phyloP scores from a whole-genome alignment of 371 early-diverging fungal species.

The Funneliformis caledonium region DNA sequence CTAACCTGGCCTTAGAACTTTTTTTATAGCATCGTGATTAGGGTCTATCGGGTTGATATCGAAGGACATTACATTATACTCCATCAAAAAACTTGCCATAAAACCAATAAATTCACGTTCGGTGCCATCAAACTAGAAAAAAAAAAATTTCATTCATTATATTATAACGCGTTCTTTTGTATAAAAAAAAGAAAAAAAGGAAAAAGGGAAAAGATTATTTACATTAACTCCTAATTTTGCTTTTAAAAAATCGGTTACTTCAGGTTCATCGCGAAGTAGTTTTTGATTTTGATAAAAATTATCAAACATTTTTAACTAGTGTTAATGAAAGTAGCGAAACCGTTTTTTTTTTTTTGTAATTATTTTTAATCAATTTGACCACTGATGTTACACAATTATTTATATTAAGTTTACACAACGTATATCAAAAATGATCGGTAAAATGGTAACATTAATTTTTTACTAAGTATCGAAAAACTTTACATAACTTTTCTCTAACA shows the following conservation, averaged over 20 bases:
- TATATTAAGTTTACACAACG: too few relatives aligned
- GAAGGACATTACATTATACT: background rate
- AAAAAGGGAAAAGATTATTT: background rate
- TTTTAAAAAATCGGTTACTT: background rate
- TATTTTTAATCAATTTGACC: background rate
- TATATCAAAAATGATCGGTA: too few relatives aligned
- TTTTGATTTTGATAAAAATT: background rate
- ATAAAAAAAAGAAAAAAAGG: background rate
- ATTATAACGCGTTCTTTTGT: background rate
- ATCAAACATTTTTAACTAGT: background rate
- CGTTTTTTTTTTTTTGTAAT: background rate
- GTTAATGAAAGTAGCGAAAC: background rate
- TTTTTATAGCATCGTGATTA: background rate
- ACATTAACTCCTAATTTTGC: background rate
- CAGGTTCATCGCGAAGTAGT: background rate
- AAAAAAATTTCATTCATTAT: background rate
- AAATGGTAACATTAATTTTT: too few relatives aligned
- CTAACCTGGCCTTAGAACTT: background rate
- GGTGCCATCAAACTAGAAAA: background rate
- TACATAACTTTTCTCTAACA: too few relatives aligned
- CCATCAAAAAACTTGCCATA: background rate
- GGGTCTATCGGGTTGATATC: background rate
- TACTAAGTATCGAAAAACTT: too few relatives aligned
- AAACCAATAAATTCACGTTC: background rate
- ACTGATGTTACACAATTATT: too few relatives aligned